phyloP scores from a whole-genome alignment of 192 early-diverging fungal genomes.

The Linnemannia exigua region DNA sequence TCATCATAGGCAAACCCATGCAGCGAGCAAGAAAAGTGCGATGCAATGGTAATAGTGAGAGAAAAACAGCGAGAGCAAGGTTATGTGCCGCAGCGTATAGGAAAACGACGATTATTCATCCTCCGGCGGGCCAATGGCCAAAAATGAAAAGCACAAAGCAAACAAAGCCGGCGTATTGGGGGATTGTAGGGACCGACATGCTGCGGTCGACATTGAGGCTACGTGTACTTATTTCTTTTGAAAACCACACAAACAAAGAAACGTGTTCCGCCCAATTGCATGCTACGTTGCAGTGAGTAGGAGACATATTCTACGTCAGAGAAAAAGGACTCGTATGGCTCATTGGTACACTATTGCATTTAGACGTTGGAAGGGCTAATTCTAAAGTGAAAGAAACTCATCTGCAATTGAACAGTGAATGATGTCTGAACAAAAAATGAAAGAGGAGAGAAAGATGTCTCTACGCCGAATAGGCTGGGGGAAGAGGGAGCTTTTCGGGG shows the following conservation, averaged over 20 bases:
- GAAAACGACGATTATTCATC: background rate
- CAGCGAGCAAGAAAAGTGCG: background rate
- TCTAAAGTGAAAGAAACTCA: too few relatives aligned
- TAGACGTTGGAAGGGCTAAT: too few relatives aligned
- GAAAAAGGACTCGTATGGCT: too few relatives aligned
- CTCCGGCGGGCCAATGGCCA: background rate
- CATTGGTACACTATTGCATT: too few relatives aligned
- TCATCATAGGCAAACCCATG: background rate
- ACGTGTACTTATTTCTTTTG: background rate
- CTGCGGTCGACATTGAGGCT: background rate
- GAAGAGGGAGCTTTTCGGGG: background rate
- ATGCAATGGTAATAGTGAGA: background rate
- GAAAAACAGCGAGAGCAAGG: background rate
- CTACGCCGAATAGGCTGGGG: background rate
- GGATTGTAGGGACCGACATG: background rate
- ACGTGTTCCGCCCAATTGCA: background rate
- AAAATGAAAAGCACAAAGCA: background rate
- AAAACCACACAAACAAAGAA: background rate
- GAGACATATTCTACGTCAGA: background rate
- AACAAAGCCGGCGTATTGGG: background rate
- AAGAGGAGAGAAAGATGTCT: background rate
- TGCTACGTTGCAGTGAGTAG: background rate
- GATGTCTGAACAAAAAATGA: background rate
- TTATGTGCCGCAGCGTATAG: background rate
- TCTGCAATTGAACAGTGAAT: too few relatives aligned